A percentile compares a stretch with the other conserved stretches of the same genome.
These are phyloP conservation scores for Seiridium cupressi DNA, from an alignment of 2,329 filamentous ascomycete genomes.

Conservation along the genomic window DNA sequence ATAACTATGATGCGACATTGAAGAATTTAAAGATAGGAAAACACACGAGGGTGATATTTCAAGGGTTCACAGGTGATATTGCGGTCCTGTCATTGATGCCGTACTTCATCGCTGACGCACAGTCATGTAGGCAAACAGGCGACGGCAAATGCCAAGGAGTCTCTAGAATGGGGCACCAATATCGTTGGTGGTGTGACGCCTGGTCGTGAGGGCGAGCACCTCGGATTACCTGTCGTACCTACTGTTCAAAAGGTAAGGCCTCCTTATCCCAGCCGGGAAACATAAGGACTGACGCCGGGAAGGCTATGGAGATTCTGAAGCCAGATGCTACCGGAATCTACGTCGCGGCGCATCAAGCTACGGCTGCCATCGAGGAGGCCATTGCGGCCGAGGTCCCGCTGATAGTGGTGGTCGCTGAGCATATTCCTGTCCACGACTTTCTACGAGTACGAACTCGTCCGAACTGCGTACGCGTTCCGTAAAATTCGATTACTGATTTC, in stretches of 20 bases:
- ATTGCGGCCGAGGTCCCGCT: conserved; percentile 74
- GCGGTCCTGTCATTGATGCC: too few relatives aligned
- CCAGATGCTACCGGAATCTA: conserved; percentile 80
- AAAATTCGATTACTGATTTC: background rate
- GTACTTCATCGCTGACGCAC: background rate
- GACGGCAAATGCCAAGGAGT: conserved; percentile 74
- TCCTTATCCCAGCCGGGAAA: background rate
- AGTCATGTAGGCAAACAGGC: conserved; percentile 37
- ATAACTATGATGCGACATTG: conserved; percentile 31
- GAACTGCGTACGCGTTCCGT: background rate
- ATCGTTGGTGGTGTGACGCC: conserved; percentile 78
- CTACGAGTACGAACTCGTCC: conserved; percentile 50
- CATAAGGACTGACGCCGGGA: background rate
- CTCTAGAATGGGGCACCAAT: conserved; percentile 74
- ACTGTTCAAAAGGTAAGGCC: conserved; percentile 55
- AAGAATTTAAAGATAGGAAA: conserved; percentile 35
- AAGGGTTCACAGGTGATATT: conserved; percentile 36
- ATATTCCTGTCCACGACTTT: conserved; percentile 72
- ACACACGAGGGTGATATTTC: conserved; percentile 40
- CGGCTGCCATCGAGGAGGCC: conserved; percentile 73
- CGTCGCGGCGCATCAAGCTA: conserved; percentile 72
- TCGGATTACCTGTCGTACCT: conserved; percentile 70
- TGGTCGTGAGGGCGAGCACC: conserved; percentile 66
- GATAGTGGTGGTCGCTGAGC: conserved; percentile 74
- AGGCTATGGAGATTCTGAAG: conserved; percentile 68